These are phyloP conservation scores for Sporodiniella umbellata DNA, from an alignment of 371 early-diverging fungal species.

Conservation along the genomic window DNA sequence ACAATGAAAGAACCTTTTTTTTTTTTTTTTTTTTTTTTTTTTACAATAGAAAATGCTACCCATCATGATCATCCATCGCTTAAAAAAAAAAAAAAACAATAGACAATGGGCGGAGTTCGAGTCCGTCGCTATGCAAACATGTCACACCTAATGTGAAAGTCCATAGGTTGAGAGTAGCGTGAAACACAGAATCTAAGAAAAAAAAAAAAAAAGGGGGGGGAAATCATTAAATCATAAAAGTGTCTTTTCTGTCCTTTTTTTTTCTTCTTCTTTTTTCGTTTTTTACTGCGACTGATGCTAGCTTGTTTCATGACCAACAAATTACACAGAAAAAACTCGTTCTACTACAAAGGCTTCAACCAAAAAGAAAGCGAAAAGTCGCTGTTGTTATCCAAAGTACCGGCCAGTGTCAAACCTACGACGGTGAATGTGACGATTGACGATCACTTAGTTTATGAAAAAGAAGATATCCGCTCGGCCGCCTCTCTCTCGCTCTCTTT, in stretches of 20 bases:
- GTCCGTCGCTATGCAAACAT: too few relatives aligned
- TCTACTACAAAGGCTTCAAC: neutral
- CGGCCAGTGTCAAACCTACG: constrained; percentile 19
- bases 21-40: too few relatives aligned
- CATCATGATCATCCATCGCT: too few relatives aligned
- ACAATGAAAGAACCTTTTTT: too few relatives aligned
- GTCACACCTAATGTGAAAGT: too few relatives aligned
- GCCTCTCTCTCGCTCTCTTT: constrained; percentile 14
- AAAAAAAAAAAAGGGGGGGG: constrained; percentile 10
- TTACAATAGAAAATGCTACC: too few relatives aligned
- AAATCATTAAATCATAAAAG: constrained; percentile 95
- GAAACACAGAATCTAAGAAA: too few relatives aligned
- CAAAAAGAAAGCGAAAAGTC: neutral
- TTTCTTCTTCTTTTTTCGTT: neutral
- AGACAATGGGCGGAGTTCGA: too few relatives aligned
- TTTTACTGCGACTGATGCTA: neutral
- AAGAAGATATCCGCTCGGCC: neutral
- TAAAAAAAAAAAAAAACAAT: too few relatives aligned
- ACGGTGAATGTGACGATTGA: constrained; percentile 21
- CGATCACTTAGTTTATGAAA: neutral
- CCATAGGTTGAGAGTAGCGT: too few relatives aligned
- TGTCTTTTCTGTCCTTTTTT: constrained; percentile 43
- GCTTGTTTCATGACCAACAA: neutral
- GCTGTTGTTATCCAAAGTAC: constrained; percentile 9
- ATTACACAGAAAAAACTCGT: neutral